Evolutionary conservation across 2,329 filamentous ascomycete genomes (phyloP), one percentile per base, ranked within the genome.

Genomic region (Pseudocercospora musae): DNA sequence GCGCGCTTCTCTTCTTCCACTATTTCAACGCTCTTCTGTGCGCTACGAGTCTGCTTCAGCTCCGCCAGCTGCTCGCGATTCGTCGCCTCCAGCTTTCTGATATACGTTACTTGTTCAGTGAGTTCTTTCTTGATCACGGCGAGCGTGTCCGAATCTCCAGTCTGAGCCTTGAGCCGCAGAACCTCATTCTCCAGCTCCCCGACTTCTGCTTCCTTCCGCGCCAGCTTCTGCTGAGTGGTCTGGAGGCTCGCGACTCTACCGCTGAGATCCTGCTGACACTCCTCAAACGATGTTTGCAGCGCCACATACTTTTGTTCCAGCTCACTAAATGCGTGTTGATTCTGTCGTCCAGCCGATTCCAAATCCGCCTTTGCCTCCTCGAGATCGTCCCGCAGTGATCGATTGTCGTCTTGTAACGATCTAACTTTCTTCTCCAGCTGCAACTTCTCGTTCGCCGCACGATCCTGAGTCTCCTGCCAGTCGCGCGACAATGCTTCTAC

Each of bases 1-100:
- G 87, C 86, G 65, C 91, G 84, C 80, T 98, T 98, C 79, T 99
- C 92, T 75, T 99, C 95, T 74, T 99, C 92, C 0, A 98, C 90
- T 1, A 99, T 85, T 72, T 96, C 91, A 1, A 96, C 88, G n/a
- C 90, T 91, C 77, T 91, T 94, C 74, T 92, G 88, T 3, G 89
- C 79, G 68, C 92, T 90, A 13, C 92, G 88, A 40, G 96, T 83
- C 68, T 92, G 89, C 69, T 90, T 91, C 37, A 99, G 79, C 74
- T 99, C 94, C 0, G 83, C 77, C 13, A 86, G 81, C 72, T 96
- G 91, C 55, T 96, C 91, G 23, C 91, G 84, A 66, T 92, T 96
- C 37, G 86, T 86, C 0, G 85, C 83, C 74, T 99, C 95, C 2
- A 99, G 81, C 29, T 86, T 88, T 62, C 91, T 88, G 67, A 97